Evolutionary conservation across 1,139 yeast genomes (phyloP).

Genomic region (Sugiyamaella xylanicola): DNA sequence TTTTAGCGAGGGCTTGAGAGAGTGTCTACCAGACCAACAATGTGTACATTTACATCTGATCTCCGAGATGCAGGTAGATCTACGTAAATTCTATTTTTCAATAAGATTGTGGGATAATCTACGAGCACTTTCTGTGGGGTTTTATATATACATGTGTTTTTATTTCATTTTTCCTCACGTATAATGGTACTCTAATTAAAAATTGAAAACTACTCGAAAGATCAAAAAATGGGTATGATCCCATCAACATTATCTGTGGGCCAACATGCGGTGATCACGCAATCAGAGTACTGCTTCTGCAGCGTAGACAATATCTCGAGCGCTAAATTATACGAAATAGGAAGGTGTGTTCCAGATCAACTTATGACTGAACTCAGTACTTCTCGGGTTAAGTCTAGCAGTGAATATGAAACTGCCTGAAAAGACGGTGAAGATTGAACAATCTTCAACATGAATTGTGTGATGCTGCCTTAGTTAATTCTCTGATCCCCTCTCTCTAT

Average conservation of each 20-base stretch:
- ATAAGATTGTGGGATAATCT: no score
- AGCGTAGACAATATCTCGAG: neutral
- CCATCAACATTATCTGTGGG: neutral
- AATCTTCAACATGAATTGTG: constrained; percentile 1
- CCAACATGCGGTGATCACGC: constrained; percentile 6
- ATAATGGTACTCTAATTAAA: neutral
- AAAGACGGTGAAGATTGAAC: neutral
- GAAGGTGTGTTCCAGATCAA: neutral
- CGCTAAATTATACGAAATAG: constrained; percentile 5
- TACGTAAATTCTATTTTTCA: no score
- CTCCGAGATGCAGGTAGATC: no score
- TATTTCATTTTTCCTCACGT: no score
- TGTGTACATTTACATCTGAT: no score
- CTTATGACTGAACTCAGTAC: neutral
- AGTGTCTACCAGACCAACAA: no score
- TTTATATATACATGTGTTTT: no score
- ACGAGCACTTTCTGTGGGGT: no score
- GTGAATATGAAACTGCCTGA: neutral
- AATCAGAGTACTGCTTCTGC: neutral
- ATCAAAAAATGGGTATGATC: neutral
- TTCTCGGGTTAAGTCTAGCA: neutral
- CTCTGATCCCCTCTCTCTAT: neutral
- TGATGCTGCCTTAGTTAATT: neutral
- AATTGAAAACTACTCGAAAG: neutral
- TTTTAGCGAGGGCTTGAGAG: no score